These are phyloP conservation scores for Candida manassasensis DNA, from an alignment of 805 yeast species.

Conservation along the genomic window DNA sequence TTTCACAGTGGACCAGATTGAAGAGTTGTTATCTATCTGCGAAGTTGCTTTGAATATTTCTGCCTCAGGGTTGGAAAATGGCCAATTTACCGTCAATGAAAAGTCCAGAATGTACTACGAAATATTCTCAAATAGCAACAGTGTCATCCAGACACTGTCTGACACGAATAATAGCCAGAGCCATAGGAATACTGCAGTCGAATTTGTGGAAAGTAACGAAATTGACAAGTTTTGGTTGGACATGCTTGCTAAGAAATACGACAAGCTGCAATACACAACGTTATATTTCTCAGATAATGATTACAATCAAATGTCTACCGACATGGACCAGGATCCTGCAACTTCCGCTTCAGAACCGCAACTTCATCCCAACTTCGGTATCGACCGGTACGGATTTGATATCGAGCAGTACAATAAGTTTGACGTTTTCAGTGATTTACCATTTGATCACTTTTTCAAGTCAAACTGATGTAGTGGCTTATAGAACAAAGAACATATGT, in stretches of 20 bases:
- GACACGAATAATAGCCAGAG: neutral
- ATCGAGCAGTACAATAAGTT: conserved; percentile 14
- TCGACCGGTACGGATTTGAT: conserved; percentile 10
- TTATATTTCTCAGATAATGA: neutral
- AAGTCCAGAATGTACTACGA: neutral
- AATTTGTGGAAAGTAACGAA: conserved; percentile 22
- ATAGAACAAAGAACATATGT: neutral
- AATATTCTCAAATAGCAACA: neutral
- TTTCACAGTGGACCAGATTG: conserved; percentile 19
- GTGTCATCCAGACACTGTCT: neutral
- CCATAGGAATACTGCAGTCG: conserved; percentile 6
- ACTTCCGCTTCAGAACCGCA: neutral
- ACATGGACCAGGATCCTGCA: too few relatives aligned
- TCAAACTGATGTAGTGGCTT: neutral
- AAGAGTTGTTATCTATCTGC: conserved; percentile 23
- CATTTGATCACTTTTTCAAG: conserved; percentile 18
- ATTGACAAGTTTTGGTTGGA: conserved; percentile 35
- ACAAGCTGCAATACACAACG: conserved; percentile 6
- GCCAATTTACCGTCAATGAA: conserved; percentile 2
- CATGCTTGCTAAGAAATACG: conserved; percentile 26
- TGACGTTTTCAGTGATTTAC: conserved; percentile 26
- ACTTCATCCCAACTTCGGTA: conserved; percentile 1
- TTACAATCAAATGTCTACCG: too few relatives aligned
- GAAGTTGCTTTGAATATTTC: conserved; percentile 19
- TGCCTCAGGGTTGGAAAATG: conserved; percentile 3